Base-by-base conservation (phyloP, 2,329 filamentous ascomycete genomes). In the Madurella fahalii region DNA sequence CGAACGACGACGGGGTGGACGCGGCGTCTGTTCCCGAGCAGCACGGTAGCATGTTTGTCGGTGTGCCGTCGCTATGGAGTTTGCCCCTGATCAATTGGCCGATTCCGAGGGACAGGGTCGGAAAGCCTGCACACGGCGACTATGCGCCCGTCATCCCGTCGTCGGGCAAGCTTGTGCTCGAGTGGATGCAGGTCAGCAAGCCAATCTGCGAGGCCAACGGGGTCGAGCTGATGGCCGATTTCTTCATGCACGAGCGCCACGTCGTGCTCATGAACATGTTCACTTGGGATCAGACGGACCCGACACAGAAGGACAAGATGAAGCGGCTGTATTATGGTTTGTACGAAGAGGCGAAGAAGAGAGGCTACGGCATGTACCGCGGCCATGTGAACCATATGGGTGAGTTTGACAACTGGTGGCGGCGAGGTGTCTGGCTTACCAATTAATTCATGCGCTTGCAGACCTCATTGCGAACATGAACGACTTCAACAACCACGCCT, bases 211-310 rank as follows among this genome's bases (percentile, higher is more conserved):
- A 75, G 54, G 65, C 66, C 8, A 67, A 74, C 31, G 68, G 67
- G 0, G 72, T 75, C 47, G 75, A 78, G 56, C 61, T 76, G 18
- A 69, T 74, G 56, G 74, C 72, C 56, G 75, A 77, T 53, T 77
- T 77, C 63, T 77, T 77, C 64, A 74, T 78, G 72, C 70, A 75
- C 47, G 73, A 77, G 56, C 65, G 73, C 1, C 73, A 76, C 45
- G 71, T 74, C 9, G 72, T 77, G 34, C 71, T 76, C 42, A 73
- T 76, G 57, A 75, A 74, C 55, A 77, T 77, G 73, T 72, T 76
- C 53, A 71, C 69, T 4, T 77, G 74, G 54, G 74, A 77, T 58
- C 75, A 77, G 63, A 72, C 69, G 2, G 71, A 72, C 47, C 56
- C 64, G 4, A 64, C 63, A 52, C 71, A 76, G 55, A 67, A 71